phyloP scores from a whole-genome alignment of 1,284 basidiomycete species.

The Malassezia yamatoensis region DNA sequence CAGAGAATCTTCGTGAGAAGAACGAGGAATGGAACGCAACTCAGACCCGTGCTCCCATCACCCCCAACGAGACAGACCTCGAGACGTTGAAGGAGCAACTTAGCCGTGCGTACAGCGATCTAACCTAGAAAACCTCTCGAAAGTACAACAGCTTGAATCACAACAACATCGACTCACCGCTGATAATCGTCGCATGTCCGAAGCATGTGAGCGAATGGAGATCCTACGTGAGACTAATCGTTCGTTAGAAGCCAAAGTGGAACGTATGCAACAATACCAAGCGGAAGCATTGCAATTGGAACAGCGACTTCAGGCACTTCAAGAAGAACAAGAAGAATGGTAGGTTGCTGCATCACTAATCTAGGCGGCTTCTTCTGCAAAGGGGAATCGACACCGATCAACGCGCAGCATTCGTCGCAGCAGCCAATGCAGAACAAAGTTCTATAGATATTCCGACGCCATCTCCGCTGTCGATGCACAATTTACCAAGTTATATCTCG shows the following conservation, averaged over 20 bases:
- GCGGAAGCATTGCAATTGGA: conserved; percentile 25
- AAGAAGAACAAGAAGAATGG: conserved; percentile 26
- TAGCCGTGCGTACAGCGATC: background rate
- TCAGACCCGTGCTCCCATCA: background rate
- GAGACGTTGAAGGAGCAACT: conserved; percentile 23
- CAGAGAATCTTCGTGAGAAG: conserved; percentile 18
- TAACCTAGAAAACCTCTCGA: conserved; percentile 19
- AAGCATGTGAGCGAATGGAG: conserved; percentile 23
- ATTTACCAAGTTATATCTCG: conserved; percentile 26
- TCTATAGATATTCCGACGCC: conserved; percentile 8
- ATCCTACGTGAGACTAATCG: conserved; percentile 40
- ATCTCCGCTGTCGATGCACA: conserved; percentile 16
- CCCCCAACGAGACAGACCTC: conserved; percentile 12
- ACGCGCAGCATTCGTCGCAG: conserved; percentile 21
- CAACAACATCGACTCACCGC: conserved; percentile 20
- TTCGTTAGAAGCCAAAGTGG: conserved; percentile 27
- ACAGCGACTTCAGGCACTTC: conserved; percentile 26
- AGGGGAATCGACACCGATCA: conserved; percentile 10
- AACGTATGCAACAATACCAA: conserved; percentile 24
- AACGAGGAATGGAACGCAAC: conserved; percentile 18
- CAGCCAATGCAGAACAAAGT: conserved; percentile 18
- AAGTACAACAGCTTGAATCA: conserved; percentile 23
- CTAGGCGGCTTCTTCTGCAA: conserved; percentile 2
- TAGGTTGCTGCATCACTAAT: background rate
- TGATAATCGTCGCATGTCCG: conserved; percentile 24